Percentiles rank a stretch among this genome's conserved stretches.
Conservation (phyloP, 345 rosid genomes). For the Rhizophora mangle region DNA sequence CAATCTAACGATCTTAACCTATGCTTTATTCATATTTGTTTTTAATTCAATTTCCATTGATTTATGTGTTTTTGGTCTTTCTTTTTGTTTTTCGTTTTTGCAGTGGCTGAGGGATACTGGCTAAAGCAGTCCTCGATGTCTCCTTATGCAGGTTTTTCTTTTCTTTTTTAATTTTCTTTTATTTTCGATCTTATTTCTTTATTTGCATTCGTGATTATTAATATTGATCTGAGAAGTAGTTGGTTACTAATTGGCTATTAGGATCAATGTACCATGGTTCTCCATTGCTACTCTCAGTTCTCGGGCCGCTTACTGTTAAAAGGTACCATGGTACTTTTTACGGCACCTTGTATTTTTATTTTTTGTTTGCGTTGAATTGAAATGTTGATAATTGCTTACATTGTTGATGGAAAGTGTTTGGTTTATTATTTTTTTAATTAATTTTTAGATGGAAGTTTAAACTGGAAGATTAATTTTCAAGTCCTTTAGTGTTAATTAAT, state of each 20-base stretch:
- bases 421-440: no score
- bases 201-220: not conserved
- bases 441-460: no score
- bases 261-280: conserved; percentile 99
- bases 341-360: not conserved
- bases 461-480: not conserved
- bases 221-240: not conserved
- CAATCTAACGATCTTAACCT: not conserved
- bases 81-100: conserved; percentile 8
- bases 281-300: conserved; percentile 68
- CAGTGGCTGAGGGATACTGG: conserved; percentile 99
- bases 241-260: conserved; percentile 19
- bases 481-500: not conserved
- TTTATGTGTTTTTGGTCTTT: not conserved
- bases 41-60: not conserved
- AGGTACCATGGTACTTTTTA: conserved; percentile 64
- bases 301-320: conserved; percentile 75
- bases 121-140: conserved; percentile 86
- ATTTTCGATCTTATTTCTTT: not conserved
- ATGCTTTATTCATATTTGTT: not conserved
- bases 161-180: not conserved
- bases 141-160: conserved; percentile 68
- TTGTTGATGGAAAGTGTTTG: not conserved
- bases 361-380: not conserved
- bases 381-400: not conserved